Conservation (phyloP, 2,329 filamentous ascomycete genomes). For the Tolypocladium pustulatum region DNA sequence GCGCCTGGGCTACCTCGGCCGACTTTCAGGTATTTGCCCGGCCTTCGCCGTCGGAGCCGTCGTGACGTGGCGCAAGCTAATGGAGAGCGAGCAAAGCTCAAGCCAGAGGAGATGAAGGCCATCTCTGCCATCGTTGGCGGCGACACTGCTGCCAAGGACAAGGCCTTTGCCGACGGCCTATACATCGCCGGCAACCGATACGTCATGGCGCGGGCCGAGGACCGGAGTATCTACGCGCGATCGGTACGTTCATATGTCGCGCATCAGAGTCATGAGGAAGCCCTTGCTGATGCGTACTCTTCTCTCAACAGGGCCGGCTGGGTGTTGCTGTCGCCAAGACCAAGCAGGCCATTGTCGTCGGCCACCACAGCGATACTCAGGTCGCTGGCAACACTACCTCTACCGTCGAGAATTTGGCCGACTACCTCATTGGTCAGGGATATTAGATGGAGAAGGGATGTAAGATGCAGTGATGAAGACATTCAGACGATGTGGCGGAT, state of each 20-base stretch:
- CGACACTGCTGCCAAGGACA: conserved; percentile 41
- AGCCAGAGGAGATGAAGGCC: conserved; percentile 46
- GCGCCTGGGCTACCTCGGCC: conserved; percentile 61
- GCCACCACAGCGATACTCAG: conserved; percentile 68
- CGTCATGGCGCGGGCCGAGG: conserved; percentile 65
- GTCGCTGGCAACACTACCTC: conserved; percentile 66
- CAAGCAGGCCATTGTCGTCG: conserved; percentile 76
- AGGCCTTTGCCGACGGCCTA: conserved; percentile 62
- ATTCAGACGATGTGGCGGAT: neutral
- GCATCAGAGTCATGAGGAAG: neutral
- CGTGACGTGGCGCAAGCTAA: neutral
- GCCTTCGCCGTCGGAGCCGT: neutral
- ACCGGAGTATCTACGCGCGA: conserved; percentile 73
- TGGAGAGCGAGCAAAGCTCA: conserved; percentile 16
- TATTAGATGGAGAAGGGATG: conserved; percentile 46
- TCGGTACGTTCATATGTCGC: conserved; percentile 46
- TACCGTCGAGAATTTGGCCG: conserved; percentile 73
- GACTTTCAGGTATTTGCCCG: conserved; percentile 58
- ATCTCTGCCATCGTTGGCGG: conserved; percentile 42
- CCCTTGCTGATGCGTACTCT: neutral
- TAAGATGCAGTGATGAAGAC: conserved; percentile 3
- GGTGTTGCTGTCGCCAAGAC: conserved; percentile 81
- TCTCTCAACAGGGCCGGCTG: conserved; percentile 50
- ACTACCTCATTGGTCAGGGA: conserved; percentile 70
- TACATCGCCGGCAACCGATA: conserved; percentile 69